Evolutionary conservation across 371 early-diverging fungal genomes (phyloP).

Genomic region (Mortierella sp.): DNA sequence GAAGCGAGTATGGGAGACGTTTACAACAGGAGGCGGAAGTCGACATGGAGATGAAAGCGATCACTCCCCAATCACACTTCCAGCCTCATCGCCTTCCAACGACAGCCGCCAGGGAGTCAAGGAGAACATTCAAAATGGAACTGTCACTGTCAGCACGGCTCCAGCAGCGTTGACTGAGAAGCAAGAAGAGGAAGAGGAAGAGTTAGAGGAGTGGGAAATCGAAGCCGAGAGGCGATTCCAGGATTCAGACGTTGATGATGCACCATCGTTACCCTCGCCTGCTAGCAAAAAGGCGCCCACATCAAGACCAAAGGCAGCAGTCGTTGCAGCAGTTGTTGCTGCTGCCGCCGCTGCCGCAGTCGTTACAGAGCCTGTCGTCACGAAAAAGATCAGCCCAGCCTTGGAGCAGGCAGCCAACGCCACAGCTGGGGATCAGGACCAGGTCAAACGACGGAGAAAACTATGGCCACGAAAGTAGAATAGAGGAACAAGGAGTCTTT

Average conservation of each 20-base stretch:
- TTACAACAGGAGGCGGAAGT: constrained; percentile 27
- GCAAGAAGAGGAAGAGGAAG: constrained; percentile 28
- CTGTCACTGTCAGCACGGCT: background rate
- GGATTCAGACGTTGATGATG: constrained; percentile 46
- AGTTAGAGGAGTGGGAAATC: constrained; percentile 56
- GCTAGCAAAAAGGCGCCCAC: constrained; percentile 19
- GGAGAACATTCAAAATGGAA: constrained; percentile 4
- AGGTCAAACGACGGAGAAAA: constrained; percentile 46
- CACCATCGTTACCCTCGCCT: constrained; percentile 31
- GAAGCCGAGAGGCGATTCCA: constrained; percentile 54
- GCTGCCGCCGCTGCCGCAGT: background rate
- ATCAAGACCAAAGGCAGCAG: constrained; percentile 14
- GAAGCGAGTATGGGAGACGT: constrained; percentile 35
- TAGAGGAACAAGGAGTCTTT: background rate
- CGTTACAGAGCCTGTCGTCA: constrained; percentile 2
- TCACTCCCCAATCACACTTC: background rate
- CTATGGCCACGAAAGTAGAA: constrained; percentile 43
- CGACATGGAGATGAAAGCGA: constrained; percentile 19
- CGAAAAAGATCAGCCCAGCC: constrained; percentile 23
- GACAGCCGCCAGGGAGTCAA: constrained; percentile 1
- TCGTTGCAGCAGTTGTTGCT: constrained; percentile 3
- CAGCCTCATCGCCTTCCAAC: background rate
- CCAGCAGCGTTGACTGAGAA: constrained; percentile 2
- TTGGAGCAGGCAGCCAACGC: constrained; percentile 13
- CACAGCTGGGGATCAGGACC: constrained; percentile 30